Percentiles rank a stretch among this genome's conserved stretches.
Conservation (phyloP, 192 early-diverging fungal genomes). For the Spizellomyces sp. region DNA sequence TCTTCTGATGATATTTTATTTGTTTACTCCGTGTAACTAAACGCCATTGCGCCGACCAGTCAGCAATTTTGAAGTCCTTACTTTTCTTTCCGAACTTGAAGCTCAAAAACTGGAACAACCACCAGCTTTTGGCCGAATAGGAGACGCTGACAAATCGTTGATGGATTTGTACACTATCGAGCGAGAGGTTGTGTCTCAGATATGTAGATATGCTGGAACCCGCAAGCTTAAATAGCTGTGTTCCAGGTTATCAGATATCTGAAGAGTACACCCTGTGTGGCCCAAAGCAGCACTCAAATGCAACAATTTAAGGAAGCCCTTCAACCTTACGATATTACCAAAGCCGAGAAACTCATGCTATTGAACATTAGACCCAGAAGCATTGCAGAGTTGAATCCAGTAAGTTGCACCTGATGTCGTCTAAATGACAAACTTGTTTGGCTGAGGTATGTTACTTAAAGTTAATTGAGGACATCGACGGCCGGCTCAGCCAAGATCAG, state of each 20-base stretch:
- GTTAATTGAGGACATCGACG: slow-evolving; percentile 74
- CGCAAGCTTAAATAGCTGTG: background rate
- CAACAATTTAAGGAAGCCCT: slow-evolving; percentile 47
- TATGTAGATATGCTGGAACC: background rate
- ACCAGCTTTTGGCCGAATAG: too few relatives aligned
- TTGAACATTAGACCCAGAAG: slow-evolving; percentile 69
- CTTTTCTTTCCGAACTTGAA: slow-evolving; percentile 14
- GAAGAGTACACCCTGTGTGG: slow-evolving; percentile 56
- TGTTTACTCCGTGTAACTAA: too few relatives aligned
- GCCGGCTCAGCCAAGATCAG: slow-evolving; percentile 59
- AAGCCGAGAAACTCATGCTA: slow-evolving; percentile 75
- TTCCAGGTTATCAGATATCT: slow-evolving; percentile 56
- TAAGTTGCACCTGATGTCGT: slow-evolving; percentile 24
- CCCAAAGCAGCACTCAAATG: slow-evolving; percentile 60
- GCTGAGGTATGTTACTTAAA: slow-evolving; percentile 21
- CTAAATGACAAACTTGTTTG: background rate
- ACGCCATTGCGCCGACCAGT: slow-evolving; percentile 1
- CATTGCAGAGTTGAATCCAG: slow-evolving; percentile 66
- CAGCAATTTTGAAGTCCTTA: slow-evolving; percentile 27
- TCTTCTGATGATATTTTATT: too few relatives aligned
- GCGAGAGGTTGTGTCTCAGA: slow-evolving; percentile 5
- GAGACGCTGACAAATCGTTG: too few relatives aligned
- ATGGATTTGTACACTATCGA: slow-evolving; percentile 5
- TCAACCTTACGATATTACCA: slow-evolving; percentile 54
- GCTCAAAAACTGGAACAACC: background rate